Conservation (phyloP, 306 rosid genomes). For the Gillenia trifoliata region DNA sequence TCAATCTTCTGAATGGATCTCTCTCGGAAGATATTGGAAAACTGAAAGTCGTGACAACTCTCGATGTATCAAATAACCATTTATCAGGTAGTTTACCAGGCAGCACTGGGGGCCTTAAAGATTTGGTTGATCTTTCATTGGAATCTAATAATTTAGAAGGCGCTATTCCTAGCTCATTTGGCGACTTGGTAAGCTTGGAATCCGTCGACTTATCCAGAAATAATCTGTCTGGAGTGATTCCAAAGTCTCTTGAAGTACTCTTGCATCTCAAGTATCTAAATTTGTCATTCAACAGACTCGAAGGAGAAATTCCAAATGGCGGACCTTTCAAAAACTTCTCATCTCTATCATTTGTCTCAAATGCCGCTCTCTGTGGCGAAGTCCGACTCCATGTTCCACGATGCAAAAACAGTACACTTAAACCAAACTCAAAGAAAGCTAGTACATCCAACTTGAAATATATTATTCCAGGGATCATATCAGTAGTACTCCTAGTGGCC, state of each 20-base stretch:
- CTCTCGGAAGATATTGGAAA: not conserved
- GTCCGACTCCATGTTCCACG: slow-evolving; percentile 5
- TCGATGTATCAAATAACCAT: not conserved
- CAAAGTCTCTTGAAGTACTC: not conserved
- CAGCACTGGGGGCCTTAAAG: not conserved
- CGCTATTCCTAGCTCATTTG: slow-evolving; percentile 15
- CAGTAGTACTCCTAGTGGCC: not conserved
- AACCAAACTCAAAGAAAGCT: not conserved
- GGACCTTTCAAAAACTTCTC: slow-evolving; percentile 20
- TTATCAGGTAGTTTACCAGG: not conserved
- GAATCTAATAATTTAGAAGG: not conserved
- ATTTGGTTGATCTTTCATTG: not conserved
- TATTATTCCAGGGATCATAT: not conserved
- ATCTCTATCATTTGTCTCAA: slow-evolving; percentile 21
- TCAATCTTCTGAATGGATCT: not conserved
- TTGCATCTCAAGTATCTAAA: not conserved
- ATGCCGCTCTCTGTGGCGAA: slow-evolving; percentile 22
- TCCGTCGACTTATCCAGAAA: slow-evolving; percentile 2
- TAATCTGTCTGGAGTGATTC: not conserved
- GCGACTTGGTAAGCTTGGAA: not conserved
- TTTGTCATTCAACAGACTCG: slow-evolving; percentile 5
- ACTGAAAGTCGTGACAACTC: not conserved
- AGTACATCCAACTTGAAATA: not conserved
- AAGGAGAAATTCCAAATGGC: slow-evolving; percentile 26
- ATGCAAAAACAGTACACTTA: slow-evolving; percentile 9